These are phyloP conservation scores for Globisporangium mamillatum DNA, from an alignment of 352 stramenopile genomes.

Conservation along the genomic window DNA sequence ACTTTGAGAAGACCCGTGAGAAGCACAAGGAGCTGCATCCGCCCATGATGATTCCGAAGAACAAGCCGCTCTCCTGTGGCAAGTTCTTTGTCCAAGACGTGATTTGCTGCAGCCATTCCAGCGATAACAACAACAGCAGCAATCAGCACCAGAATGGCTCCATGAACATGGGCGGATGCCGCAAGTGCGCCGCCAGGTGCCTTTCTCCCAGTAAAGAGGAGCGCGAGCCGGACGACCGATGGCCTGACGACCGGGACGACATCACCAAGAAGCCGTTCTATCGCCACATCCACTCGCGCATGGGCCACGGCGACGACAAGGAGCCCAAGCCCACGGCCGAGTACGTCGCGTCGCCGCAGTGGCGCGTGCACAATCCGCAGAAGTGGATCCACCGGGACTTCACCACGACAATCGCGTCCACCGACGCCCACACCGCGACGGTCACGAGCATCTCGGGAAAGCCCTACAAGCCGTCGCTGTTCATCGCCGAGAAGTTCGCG, in stretches of 20 bases:
- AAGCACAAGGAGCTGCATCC: slow-evolving; percentile 72
- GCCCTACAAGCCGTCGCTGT: slow-evolving; percentile 34
- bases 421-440: slow-evolving; percentile 45
- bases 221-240: slow-evolving; percentile 12
- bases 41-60: slow-evolving; percentile 51
- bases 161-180: slow-evolving; percentile 16
- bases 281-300: slow-evolving; percentile 14
- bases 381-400: slow-evolving; percentile 59
- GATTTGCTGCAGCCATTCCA: slow-evolving; percentile 19
- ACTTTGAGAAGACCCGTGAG: slow-evolving; percentile 53
- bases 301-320: slow-evolving; percentile 8
- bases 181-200: slow-evolving; percentile 26
- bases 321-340: slow-evolving; percentile 43
- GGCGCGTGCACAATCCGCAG: slow-evolving; percentile 43
- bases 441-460: slow-evolving; percentile 40
- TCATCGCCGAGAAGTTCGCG: slow-evolving; percentile 44
- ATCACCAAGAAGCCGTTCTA: slow-evolving; percentile 14
- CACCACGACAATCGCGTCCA: slow-evolving; percentile 43
- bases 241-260: slow-evolving; percentile 11
- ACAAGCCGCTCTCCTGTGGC: slow-evolving; percentile 51
- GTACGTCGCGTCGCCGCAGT: slow-evolving; percentile 55
- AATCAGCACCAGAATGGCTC: slow-evolving; percentile 16
- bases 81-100: slow-evolving; percentile 64
- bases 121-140: background rate
- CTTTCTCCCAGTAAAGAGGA: slow-evolving; percentile 22